Base-by-base conservation (phyloP, 768 basidiomycete genomes). In the Panus rudis region DNA sequence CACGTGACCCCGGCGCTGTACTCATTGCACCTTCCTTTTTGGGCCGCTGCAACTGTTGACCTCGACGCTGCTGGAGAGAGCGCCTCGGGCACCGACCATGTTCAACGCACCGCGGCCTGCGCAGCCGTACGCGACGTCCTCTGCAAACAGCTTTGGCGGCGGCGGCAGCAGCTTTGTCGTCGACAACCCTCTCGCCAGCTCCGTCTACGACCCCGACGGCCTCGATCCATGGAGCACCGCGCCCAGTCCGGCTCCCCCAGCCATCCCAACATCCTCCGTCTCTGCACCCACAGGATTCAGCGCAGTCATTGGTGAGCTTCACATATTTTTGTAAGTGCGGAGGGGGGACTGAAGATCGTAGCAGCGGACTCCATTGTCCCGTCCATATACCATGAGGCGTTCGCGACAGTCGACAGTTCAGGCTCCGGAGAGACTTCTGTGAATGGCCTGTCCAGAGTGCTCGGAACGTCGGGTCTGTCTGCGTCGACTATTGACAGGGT, bases 401-500 rank as follows among this genome's bases (percentile, higher is more conserved):
- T 86, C 54, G 70, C 76, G 25, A 69, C 79, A 6, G 81, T 89
- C 22, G 88, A 92, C 62, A 71, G 77, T n/a, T 69, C 54, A 23
- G 75, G 76, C 48, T 66, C 76, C 11, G 90, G 88, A 35, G 86
- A 91, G 55, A 78, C 79, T 2, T 92, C 91, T 14, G 79, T 96
- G 27, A 87, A 81, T 52, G 74, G 88, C 1, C 67, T 94, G 30
- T 88, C 89, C 37, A 75, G 92, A 31, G 77, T 92, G 24, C 67
- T 96, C 22, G 68, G 74, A 23, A 87, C 89, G 1, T 87, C 91
- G 1, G 70, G 71, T 22, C 70, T 96, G 20, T 83, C 91, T 16
- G 89, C 92, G 27, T 72, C 81, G 16, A 88, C 81, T 11, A 75
- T 92, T 46, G 92, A 96, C 57, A 80, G 71, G 68, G 92, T 92